Base-by-base conservation (phyloP, 495 filamentous ascomycete species). In the Penicillium waksmanii region DNA sequence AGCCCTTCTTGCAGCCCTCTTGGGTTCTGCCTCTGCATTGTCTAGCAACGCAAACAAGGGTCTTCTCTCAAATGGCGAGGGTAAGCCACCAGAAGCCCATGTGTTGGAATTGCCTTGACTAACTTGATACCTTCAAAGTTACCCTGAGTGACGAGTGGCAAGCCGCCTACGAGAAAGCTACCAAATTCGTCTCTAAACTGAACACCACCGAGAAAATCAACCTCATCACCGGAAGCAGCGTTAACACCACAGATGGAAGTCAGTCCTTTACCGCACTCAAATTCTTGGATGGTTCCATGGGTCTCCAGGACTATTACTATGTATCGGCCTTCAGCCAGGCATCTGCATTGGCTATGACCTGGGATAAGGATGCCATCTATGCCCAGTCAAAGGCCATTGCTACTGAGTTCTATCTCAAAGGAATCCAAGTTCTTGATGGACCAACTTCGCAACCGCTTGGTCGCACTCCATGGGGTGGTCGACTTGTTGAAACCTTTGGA, bases 191-290 rank as follows among this genome's bases (percentile, higher is more conserved):
- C 33, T 84, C 84, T 17, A 83, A 92, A 70, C 76, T 96, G 60
- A 96, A 87, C 2, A 77, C 93, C 55, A 71, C 86, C 33, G 91
- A 96, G 77, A 96, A 96, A 78, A 87, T 95, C 72, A 91, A 93
- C 67, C 68, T 96, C 49, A 93, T 92, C 3, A 96, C 91, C 4
- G 92, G 91, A 64, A 82, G 53, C 48, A 53, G 51, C 48, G 80
- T 86, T 31, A 88, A 88, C 69, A 86, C 48, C 10, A 58, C 60
- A 11, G 56, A 63, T 50, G 55, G 27, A 0, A 31, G 54, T 17
- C 48, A 43, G 27, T 53, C 51, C 35, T 67, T 65, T 33, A 60
- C 56, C 7, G 62, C 58, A 0, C 60, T 63, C 1, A 27, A 58
- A n/a, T 61, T 65, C 36, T 35, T 61, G 3, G 66, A 69, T 40